Evolutionary conservation across 306 rosid genomes (phyloP), one percentile per base, ranked within the genome.

Genomic region (Prosopis cineraria): DNA sequence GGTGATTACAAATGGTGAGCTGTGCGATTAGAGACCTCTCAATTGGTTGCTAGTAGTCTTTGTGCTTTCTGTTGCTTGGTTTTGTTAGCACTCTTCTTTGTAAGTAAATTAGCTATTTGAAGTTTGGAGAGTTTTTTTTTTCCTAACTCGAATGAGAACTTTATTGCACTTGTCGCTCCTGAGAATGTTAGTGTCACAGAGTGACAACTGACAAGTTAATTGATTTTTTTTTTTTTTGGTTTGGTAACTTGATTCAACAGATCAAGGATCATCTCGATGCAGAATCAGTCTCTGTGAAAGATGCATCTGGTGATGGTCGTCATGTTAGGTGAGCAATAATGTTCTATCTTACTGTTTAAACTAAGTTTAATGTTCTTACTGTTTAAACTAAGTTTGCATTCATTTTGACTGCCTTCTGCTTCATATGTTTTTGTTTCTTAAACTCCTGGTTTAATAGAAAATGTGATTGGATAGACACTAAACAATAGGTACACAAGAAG

Each of bases 251-350:
- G 59, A 59, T 48, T 48, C 14, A 56, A 78, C 90, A 90, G 91
- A 94, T 94, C 59, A 90, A 85, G 89, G 96, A 92, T 56, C 93
- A 92, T 37, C 86, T 94, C 31, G 84, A 81, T 82, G 98, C 97
- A 10, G 95, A 94, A 68, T 89, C 91, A 2, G 97, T 90, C 70
- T 36, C 79, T 0, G 97, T 94, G 0, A 88, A 87, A 83, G 98
- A 94, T 87, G 92, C 92, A 43, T 83, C 79, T 60, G 97, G 98
- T 2, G 98, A 94, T 80, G 98, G 98, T 74, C 89, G 97, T 12
- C 98, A 94, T 68, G 97, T 94, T 25, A 84, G 92, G 94, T 90
- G 65, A 84, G 87, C 50, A 4, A 34, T n/a, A 13, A 45, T 60
- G 0, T 39, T 24, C 10, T 40, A 39, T 27, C 74, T 27, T 75